Conservation (phyloP, 164 flowering plant genomes). For the Chimonanthus praecox region DNA sequence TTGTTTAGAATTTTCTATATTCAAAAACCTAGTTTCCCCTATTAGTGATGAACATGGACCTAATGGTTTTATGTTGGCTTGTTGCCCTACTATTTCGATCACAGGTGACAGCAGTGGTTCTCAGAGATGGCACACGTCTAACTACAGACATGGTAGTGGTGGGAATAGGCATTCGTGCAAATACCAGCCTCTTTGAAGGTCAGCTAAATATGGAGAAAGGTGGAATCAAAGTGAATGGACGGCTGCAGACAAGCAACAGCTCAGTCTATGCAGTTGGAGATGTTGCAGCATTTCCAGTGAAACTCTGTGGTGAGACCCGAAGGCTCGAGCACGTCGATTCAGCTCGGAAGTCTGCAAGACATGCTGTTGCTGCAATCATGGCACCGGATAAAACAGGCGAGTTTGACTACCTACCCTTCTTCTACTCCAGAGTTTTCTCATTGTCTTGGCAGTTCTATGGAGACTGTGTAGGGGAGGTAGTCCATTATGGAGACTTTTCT, state of each 20-base stretch:
- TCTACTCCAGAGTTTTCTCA: slow-evolving; percentile 85
- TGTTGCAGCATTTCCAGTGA: slow-evolving; percentile 89
- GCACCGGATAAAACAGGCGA: slow-evolving; percentile 56
- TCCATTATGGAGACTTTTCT: slow-evolving; percentile 75
- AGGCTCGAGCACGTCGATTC: slow-evolving; percentile 96
- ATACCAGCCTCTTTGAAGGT: slow-evolving; percentile 85
- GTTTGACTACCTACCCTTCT: slow-evolving; percentile 87
- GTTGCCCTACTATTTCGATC: background rate
- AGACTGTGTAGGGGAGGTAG: slow-evolving; percentile 75
- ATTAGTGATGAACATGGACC: no score
- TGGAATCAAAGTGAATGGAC: slow-evolving; percentile 88
- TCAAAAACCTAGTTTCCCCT: no score
- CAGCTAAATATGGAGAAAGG: slow-evolving; percentile 87
- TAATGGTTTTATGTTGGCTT: background rate
- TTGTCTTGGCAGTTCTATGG: slow-evolving; percentile 98
- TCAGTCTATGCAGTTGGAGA: slow-evolving; percentile 96
- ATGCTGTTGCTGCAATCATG: slow-evolving; percentile 81
- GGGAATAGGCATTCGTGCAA: slow-evolving; percentile 94
- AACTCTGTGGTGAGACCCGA: slow-evolving; percentile 69
- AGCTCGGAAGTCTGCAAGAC: slow-evolving; percentile 75
- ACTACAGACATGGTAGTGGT: slow-evolving; percentile 90
- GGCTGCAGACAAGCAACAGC: slow-evolving; percentile 76
- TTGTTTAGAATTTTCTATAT: no score
- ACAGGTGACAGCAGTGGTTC: slow-evolving; percentile 78
- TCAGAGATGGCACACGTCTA: slow-evolving; percentile 66